A percentile compares a stretch with the other conserved stretches of the same genome.
Conservation (phyloP, 2,329 filamentous ascomycete species). For the Aspergillus uvarum region DNA sequence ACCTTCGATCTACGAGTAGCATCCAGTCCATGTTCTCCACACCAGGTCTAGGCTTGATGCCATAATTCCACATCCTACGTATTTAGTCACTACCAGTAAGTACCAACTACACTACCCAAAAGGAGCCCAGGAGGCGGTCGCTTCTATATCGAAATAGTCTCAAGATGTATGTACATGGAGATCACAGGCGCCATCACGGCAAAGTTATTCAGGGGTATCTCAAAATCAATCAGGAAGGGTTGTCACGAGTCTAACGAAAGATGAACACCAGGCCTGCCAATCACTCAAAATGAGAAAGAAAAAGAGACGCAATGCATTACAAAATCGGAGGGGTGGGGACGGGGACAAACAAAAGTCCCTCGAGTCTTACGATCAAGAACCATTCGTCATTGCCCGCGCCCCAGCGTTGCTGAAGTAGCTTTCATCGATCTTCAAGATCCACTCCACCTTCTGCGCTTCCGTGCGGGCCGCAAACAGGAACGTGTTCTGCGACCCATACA, state of each 20-base stretch:
- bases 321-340: neutral
- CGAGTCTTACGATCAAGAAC: neutral
- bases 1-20: neutral
- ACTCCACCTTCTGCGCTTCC: constrained; percentile 91
- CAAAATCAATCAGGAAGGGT: constrained; percentile 31
- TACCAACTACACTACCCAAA: neutral
- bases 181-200: constrained; percentile 29
- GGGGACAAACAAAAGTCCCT: neutral
- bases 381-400: constrained; percentile 26
- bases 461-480: constrained; percentile 89
- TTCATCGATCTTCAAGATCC: constrained; percentile 94
- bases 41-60: neutral
- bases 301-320: neutral
- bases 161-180: constrained; percentile 35
- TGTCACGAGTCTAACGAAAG: constrained; percentile 22
- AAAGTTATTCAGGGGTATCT: constrained; percentile 42
- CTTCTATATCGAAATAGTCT: constrained; percentile 26
- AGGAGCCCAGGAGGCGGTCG: constrained; percentile 2
- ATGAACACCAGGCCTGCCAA: constrained; percentile 22
- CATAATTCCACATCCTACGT: too few species aligned
- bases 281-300: constrained; percentile 14
- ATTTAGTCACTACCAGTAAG: too few species aligned
- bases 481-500: constrained; percentile 92
- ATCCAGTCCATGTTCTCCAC: neutral
- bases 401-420: constrained; percentile 57